These are phyloP conservation scores for Amylostereum chailletii DNA, from an alignment of 1,284 basidiomycete genomes.

Conservation along the genomic window DNA sequence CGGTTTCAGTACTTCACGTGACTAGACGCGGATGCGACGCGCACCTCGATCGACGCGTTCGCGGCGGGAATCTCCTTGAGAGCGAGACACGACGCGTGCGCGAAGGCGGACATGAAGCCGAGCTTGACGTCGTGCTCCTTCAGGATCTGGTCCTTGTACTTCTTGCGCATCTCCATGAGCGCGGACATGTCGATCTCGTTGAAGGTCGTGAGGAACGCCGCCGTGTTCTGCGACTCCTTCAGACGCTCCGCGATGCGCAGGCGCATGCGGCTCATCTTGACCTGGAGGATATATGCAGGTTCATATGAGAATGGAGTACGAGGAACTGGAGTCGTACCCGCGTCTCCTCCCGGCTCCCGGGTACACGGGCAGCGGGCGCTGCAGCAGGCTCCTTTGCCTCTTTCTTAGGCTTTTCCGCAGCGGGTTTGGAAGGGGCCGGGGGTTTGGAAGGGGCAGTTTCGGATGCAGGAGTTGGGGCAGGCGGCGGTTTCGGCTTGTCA, in stretches of 20 bases:
- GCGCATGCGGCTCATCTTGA: slow-evolving; percentile 98
- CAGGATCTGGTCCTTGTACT: slow-evolving; percentile 90
- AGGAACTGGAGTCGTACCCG: slow-evolving; percentile 41
- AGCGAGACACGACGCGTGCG: slow-evolving; percentile 80
- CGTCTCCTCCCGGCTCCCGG: slow-evolving; percentile 75
- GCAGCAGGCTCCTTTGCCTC: slow-evolving; percentile 25
- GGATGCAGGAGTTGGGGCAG: slow-evolving; percentile 7
- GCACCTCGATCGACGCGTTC: slow-evolving; percentile 85
- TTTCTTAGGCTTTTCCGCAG: slow-evolving; percentile 29
- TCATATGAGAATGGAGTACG: not conserved
- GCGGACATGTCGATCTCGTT: slow-evolving; percentile 99
- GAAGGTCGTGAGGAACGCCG: slow-evolving; percentile 96
- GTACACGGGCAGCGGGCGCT: slow-evolving; percentile 27
- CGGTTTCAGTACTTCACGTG: not conserved
- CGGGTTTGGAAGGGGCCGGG: slow-evolving; percentile 17
- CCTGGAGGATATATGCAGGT: slow-evolving; percentile 29
- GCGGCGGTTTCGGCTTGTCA: slow-evolving; percentile 30
- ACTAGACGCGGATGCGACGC: slow-evolving; percentile 13
- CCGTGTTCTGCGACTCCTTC: slow-evolving; percentile 97
- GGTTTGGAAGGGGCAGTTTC: slow-evolving; percentile 22
- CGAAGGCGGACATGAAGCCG: slow-evolving; percentile 98
- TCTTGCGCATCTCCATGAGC: slow-evolving; percentile 87
- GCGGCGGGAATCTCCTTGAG: slow-evolving; percentile 91
- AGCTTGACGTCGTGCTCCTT: slow-evolving; percentile 96
- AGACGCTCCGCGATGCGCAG: slow-evolving; percentile 94